A percentile compares a stretch with the other conserved stretches of the same genome.
These are phyloP conservation scores for Amanita muscaria DNA, from an alignment of 768 basidiomycete species.

Conservation along the genomic window DNA sequence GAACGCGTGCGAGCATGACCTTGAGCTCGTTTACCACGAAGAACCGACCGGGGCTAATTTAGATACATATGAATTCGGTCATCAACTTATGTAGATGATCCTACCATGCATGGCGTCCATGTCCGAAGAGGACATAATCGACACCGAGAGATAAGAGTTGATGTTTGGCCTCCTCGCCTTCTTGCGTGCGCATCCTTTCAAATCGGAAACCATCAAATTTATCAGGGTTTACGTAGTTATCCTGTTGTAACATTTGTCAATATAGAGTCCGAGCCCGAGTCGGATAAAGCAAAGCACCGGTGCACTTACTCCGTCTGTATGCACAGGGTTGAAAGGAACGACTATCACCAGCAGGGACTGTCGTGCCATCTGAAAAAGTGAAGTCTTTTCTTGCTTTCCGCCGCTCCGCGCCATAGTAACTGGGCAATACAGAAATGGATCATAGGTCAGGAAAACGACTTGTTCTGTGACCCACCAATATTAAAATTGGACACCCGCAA, in stretches of 20 bases:
- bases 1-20: too few relatives aligned
- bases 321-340: too few relatives aligned
- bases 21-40: too few relatives aligned
- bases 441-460: not conserved
- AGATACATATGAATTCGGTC: too few relatives aligned
- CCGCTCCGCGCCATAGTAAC: too few relatives aligned
- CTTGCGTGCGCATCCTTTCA: slow-evolving; percentile 19
- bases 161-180: slow-evolving; percentile 20
- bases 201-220: slow-evolving; percentile 37
- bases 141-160: slow-evolving; percentile 25
- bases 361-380: too few relatives aligned
- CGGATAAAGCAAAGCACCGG: not conserved
- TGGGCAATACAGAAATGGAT: slow-evolving; percentile 10
- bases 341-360: too few relatives aligned
- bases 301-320: slow-evolving; percentile 5
- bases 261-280: too few relatives aligned
- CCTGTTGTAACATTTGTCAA: slow-evolving; percentile 4
- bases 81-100: too few relatives aligned
- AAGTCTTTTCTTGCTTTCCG: slow-evolving; percentile 30
- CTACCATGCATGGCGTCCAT: slow-evolving; percentile 17
- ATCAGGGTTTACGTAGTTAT: slow-evolving; percentile 24
- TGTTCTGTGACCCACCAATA: slow-evolving; percentile 13
- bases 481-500: slow-evolving; percentile 19
- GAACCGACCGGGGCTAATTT: too few relatives aligned
- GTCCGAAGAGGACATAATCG: too few relatives aligned